A percentile compares a stretch with the other conserved stretches of the same genome.
These are phyloP conservation scores for Cicer bijugum DNA, from an alignment of 306 rosid species.

Conservation along the genomic window DNA sequence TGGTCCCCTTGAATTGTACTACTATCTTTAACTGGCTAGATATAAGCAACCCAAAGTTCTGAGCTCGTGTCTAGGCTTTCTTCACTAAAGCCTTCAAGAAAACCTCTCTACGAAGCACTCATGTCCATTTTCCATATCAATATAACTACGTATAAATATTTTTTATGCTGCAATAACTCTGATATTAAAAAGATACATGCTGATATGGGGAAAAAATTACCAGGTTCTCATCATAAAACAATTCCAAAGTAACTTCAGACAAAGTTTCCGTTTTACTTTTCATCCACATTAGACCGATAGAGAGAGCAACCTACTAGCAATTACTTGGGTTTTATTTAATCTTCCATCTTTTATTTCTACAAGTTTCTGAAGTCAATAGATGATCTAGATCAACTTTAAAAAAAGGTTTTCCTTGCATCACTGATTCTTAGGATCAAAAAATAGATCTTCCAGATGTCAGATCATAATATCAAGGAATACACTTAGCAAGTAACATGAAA, in stretches of 20 bases:
- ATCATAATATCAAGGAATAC: conserved; percentile 28
- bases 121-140: not conserved
- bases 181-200: not conserved
- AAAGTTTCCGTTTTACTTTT: not conserved
- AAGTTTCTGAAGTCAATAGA: conserved; percentile 7
- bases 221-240: not conserved
- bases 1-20: not conserved
- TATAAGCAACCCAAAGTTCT: not conserved
- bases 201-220: conserved; percentile 11
- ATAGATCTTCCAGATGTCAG: not conserved
- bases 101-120: not conserved
- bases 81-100: not conserved
- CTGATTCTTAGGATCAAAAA: not conserved
- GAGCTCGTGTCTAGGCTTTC: not conserved
- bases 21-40: not conserved
- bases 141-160: not conserved
- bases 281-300: not conserved
- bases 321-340: not conserved
- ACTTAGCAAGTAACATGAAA: not conserved
- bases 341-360: conserved; percentile 2
- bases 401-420: conserved; percentile 4
- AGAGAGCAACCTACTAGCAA: not conserved
- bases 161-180: not conserved
- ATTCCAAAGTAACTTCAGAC: not conserved
- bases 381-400: not conserved